phyloP scores from a whole-genome alignment of 2,329 filamentous ascomycete species.

The Davidsoniella neocaledoniae region DNA sequence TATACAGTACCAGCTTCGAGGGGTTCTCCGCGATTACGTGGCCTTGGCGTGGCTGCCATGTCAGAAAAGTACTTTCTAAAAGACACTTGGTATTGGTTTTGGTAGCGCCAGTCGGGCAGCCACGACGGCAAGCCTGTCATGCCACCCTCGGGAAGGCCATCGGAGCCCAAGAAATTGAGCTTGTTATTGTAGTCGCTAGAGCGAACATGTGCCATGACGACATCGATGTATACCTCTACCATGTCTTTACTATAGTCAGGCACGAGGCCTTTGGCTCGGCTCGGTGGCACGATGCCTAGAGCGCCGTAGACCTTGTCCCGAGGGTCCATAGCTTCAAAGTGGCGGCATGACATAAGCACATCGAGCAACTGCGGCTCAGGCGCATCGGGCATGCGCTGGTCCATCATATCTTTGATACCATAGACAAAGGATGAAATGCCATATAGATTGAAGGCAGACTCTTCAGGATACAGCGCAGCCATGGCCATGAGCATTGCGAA shows the following conservation, averaged over 20 bases:
- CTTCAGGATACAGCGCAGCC: constrained; percentile 11
- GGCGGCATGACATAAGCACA: constrained; percentile 12
- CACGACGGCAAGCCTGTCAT: constrained; percentile 14
- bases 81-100: constrained; percentile 13
- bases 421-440: constrained; percentile 12
- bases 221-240: constrained; percentile 16
- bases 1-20: constrained; percentile 7
- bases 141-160: constrained; percentile 14
- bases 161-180: constrained; percentile 14
- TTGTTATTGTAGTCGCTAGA: constrained; percentile 12
- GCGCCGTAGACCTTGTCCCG: constrained; percentile 17
- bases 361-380: constrained; percentile 10
- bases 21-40: neutral
- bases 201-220: constrained; percentile 12
- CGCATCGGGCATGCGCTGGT: constrained; percentile 3
- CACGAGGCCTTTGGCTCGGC: constrained; percentile 14
- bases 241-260: constrained; percentile 16
- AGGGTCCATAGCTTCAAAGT: constrained; percentile 15
- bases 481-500: constrained; percentile 14
- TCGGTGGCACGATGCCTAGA: constrained; percentile 15
- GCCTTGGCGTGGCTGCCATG: constrained; percentile 8
- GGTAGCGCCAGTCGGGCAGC: constrained; percentile 14
- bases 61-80: constrained; percentile 13
- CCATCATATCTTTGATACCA: constrained; percentile 11
- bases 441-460: constrained; percentile 11